Evolutionary conservation across 73 alveolate species (phyloP).

Genomic region (Urostyla sp.): DNA sequence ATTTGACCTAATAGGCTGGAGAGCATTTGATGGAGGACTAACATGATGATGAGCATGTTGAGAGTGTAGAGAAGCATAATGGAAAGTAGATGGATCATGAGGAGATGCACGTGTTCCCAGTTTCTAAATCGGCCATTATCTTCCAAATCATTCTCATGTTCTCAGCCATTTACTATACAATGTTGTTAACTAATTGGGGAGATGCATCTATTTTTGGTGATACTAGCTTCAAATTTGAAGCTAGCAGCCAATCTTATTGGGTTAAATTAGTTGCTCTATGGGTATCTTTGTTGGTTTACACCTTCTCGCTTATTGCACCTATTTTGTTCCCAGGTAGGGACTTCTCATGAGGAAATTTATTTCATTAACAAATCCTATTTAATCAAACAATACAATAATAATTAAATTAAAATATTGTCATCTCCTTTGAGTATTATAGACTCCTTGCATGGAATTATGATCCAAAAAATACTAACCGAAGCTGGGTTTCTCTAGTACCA

Average conservation of each 20-base stretch:
- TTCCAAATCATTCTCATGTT: constrained; percentile 64
- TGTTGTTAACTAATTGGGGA: constrained; percentile 80
- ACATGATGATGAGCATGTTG: constrained; percentile 39
- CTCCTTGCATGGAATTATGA: neutral
- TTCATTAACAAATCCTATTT: too few species aligned
- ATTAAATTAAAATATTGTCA: too few species aligned
- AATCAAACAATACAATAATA: too few species aligned
- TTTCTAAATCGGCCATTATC: constrained; percentile 61
- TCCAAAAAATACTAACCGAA: too few species aligned
- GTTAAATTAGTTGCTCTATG: constrained; percentile 64
- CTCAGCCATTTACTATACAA: constrained; percentile 53
- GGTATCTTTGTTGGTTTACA: constrained; percentile 49
- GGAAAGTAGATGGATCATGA: constrained; percentile 32
- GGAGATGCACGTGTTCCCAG: constrained; percentile 60
- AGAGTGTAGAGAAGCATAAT: constrained; percentile 7
- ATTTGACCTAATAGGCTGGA: constrained; percentile 20
- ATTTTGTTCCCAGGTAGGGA: constrained; percentile 60
- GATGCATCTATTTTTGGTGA: constrained; percentile 59
- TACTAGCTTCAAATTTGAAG: constrained; percentile 22
- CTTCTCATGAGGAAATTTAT: too few species aligned
- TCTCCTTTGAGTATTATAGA: neutral
- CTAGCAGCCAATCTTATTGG: constrained; percentile 61
- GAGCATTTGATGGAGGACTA: constrained; percentile 55
- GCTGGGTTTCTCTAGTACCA: too few species aligned
- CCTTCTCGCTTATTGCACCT: constrained; percentile 68